Evolutionary conservation across 2,329 filamentous ascomycete species (phyloP).

Genomic region (Fusarium sp.): DNA sequence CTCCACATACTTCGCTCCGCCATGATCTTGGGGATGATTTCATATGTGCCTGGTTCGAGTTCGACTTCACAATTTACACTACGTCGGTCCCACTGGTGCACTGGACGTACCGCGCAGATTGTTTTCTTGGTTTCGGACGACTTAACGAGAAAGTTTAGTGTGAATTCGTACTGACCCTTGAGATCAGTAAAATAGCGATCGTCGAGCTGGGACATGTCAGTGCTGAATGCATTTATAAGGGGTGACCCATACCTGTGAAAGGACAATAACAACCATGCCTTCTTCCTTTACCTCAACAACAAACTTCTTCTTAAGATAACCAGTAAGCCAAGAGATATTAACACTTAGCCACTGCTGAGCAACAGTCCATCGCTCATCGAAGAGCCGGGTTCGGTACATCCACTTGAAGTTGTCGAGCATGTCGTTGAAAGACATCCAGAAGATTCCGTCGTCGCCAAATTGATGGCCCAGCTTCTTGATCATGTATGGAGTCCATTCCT

Average conservation of each 20-base stretch:
- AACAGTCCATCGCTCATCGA: constrained; percentile 59
- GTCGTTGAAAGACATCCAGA: constrained; percentile 60
- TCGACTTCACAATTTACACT: constrained; percentile 79
- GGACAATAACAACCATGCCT: constrained; percentile 57
- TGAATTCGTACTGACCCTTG: constrained; percentile 58
- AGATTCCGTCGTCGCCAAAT: constrained; percentile 74
- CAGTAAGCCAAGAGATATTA: constrained; percentile 58
- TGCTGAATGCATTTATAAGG: neutral
- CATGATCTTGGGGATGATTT: constrained; percentile 75
- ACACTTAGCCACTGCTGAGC: constrained; percentile 59
- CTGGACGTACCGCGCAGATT: constrained; percentile 41
- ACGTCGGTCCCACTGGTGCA: constrained; percentile 61
- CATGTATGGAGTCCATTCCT: constrained; percentile 80
- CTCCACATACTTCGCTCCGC: constrained; percentile 59
- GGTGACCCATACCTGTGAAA: constrained; percentile 51
- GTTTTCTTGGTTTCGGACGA: constrained; percentile 18
- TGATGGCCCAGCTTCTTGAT: constrained; percentile 73
- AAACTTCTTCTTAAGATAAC: constrained; percentile 59
- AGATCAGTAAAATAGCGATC: constrained; percentile 59
- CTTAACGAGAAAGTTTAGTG: constrained; percentile 58
- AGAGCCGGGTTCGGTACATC: constrained; percentile 60
- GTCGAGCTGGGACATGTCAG: constrained; percentile 53
- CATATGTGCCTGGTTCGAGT: constrained; percentile 75
- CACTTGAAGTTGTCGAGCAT: constrained; percentile 59
- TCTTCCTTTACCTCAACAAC: constrained; percentile 56